These are phyloP conservation scores for Aspergillus aculeatus DNA, from an alignment of 2,329 filamentous ascomycete genomes.

Conservation along the genomic window DNA sequence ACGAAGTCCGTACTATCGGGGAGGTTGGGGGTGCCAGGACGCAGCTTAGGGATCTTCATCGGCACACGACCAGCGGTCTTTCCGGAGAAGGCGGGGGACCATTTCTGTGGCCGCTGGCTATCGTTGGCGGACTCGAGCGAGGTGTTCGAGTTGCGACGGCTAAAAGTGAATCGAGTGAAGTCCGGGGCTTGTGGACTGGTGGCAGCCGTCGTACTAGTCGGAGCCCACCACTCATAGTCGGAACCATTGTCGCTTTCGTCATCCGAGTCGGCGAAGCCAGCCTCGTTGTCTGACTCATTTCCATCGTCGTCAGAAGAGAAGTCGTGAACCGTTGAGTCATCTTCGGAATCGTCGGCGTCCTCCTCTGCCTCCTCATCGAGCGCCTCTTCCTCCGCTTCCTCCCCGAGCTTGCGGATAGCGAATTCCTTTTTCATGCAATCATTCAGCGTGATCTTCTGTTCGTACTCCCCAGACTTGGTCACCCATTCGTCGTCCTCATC, in stretches of 20 bases:
- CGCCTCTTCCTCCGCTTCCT: conserved; percentile 89
- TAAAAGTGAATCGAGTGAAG: conserved; percentile 46
- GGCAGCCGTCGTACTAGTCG: conserved; percentile 46
- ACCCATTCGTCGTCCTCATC: conserved; percentile 91
- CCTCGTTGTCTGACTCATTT: conserved; percentile 78
- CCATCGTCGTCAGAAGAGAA: conserved; percentile 58
- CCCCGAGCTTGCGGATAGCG: conserved; percentile 76
- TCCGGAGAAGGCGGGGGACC: conserved; percentile 32
- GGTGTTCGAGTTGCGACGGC: conserved; percentile 52
- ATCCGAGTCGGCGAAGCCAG: conserved; percentile 68
- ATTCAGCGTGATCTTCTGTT: conserved; percentile 75
- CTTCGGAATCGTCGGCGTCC: conserved; percentile 57
- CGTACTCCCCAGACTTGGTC: conserved; percentile 63
- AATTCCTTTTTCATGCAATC: conserved; percentile 91
- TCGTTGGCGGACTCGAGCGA: conserved; percentile 54
- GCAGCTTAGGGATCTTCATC: conserved; percentile 55
- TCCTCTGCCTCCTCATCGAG: conserved; percentile 66
- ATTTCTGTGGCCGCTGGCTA: conserved; percentile 24
- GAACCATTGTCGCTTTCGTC: conserved; percentile 61
- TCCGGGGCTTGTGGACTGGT: conserved; percentile 55
- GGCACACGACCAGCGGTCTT: conserved; percentile 32
- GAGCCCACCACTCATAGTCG: conserved; percentile 66
- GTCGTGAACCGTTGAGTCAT: conserved; percentile 58
- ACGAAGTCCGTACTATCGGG: conserved; percentile 98
- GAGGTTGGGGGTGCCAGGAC: conserved; percentile 72